These are phyloP conservation scores for Fusarium armeniacum DNA, from an alignment of 2,329 filamentous ascomycete species.

Conservation along the genomic window DNA sequence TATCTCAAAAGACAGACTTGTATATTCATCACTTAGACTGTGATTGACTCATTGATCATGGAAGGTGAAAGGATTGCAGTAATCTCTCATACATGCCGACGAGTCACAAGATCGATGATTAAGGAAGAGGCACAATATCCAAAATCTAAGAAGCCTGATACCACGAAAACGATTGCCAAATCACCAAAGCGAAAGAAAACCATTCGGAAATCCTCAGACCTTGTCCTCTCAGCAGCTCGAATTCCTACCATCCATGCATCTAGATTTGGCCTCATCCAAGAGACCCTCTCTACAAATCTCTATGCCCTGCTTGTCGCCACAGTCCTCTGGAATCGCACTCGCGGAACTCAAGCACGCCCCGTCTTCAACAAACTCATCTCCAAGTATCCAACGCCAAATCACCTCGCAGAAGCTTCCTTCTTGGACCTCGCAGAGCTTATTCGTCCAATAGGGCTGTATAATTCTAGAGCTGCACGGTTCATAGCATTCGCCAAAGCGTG, in stretches of 20 bases:
- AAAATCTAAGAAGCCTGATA: accelerated
- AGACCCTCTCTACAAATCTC: conserved; percentile 22
- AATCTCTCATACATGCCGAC: accelerated
- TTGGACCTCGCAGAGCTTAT: conserved; percentile 26
- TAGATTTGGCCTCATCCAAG: conserved; percentile 35
- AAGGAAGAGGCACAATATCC: neutral
- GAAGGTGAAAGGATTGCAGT: too few relatives aligned
- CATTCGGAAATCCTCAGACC: accelerated
- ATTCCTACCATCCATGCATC: neutral
- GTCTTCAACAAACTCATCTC: conserved; percentile 1
- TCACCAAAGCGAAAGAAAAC: neutral
- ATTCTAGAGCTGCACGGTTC: conserved; percentile 32
- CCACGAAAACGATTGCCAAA: neutral
- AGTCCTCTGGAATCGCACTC: conserved; percentile 35
- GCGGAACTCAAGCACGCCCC: conserved; percentile 28
- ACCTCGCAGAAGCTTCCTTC: conserved; percentile 6
- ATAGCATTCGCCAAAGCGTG: conserved; percentile 33
- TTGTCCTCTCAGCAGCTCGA: conserved; percentile 13
- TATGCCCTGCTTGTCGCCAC: conserved; percentile 33
- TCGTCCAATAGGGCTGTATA: conserved; percentile 31
- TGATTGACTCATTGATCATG: neutral
- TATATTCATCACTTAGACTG: neutral
- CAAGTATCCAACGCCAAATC: conserved; percentile 5
- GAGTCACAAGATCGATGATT: conserved; percentile 30
- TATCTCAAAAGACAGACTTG: neutral